These are phyloP conservation scores for Aspergillus ruber DNA, from an alignment of 2,329 filamentous ascomycete species.

Conservation along the genomic window DNA sequence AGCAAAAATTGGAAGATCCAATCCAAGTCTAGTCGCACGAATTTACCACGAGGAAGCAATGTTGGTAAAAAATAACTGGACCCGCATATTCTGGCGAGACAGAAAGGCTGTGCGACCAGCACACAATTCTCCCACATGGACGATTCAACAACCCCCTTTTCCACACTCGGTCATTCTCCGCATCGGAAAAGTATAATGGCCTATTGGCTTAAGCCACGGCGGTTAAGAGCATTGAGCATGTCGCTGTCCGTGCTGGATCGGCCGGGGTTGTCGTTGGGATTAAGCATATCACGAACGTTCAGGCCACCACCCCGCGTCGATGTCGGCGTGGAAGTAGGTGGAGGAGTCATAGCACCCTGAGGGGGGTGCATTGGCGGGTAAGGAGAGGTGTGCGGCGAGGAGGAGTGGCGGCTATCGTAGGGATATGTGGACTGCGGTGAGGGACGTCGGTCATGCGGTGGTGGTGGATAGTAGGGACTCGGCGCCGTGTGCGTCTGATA, in stretches of 20 bases:
- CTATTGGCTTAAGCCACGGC: constrained; percentile 31
- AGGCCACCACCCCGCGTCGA: constrained; percentile 33
- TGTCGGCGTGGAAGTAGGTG: constrained; percentile 27
- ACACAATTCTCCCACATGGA: constrained; percentile 14
- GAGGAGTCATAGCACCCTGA: constrained; percentile 21
- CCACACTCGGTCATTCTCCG: neutral
- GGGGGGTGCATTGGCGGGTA: constrained; percentile 32
- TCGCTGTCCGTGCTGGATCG: constrained; percentile 44
- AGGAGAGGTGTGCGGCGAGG: constrained; percentile 38
- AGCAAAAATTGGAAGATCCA: no score
- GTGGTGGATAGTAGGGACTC: constrained; percentile 32
- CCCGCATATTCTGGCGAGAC: neutral
- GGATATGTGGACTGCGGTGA: constrained; percentile 41
- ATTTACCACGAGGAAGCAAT: neutral
- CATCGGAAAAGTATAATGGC: neutral
- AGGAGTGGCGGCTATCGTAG: constrained; percentile 36
- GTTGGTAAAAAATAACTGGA: neutral
- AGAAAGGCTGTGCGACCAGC: constrained; percentile 14
- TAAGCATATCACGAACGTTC: constrained; percentile 45
- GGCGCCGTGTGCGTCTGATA: constrained; percentile 36
- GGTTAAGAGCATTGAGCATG: constrained; percentile 44
- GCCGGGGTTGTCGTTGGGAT: constrained; percentile 33
- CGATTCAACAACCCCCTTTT: neutral
- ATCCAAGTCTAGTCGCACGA: neutral
- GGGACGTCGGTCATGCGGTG: constrained; percentile 34